These are phyloP conservation scores for Rhamnella rubrinervis DNA, from an alignment of 331 rosid genomes.

Conservation along the genomic window DNA sequence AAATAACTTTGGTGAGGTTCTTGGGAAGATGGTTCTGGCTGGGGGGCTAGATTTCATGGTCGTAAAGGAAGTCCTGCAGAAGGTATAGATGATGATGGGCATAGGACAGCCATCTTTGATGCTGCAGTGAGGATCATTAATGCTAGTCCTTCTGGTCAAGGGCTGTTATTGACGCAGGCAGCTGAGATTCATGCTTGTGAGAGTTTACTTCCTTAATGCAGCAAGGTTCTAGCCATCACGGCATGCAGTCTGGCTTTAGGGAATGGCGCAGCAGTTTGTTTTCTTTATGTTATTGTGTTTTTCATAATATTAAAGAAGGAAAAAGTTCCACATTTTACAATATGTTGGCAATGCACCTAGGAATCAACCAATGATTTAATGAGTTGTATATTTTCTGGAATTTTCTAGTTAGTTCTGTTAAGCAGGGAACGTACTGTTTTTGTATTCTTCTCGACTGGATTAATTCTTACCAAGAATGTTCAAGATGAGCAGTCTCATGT, in stretches of 20 bases:
- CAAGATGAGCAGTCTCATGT: neutral
- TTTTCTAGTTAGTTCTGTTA: conserved; percentile 3
- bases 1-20: conserved; percentile 68
- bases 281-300: conserved; percentile 15
- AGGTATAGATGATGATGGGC: conserved; percentile 58
- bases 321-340: too few relatives aligned
- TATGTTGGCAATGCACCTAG: conserved; percentile 32
- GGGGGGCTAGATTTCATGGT: conserved; percentile 73
- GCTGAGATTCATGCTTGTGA: conserved; percentile 75
- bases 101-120: conserved; percentile 53
- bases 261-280: conserved; percentile 12
- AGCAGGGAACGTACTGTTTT: neutral
- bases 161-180: conserved; percentile 62
- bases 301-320: too few relatives aligned
- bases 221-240: neutral
- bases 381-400: conserved; percentile 73
- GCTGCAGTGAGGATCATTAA: conserved; percentile 39
- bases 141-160: conserved; percentile 57
- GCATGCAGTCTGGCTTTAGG: neutral
- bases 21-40: conserved; percentile 55
- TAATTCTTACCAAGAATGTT: conserved; percentile 1
- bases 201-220: conserved; percentile 32
- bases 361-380: conserved; percentile 28
- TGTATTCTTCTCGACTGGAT: conserved; percentile 5
- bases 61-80: conserved; percentile 61